Evolutionary conservation across 352 stramenopile species (phyloP).

Genomic region (Pythium catenulatum): DNA sequence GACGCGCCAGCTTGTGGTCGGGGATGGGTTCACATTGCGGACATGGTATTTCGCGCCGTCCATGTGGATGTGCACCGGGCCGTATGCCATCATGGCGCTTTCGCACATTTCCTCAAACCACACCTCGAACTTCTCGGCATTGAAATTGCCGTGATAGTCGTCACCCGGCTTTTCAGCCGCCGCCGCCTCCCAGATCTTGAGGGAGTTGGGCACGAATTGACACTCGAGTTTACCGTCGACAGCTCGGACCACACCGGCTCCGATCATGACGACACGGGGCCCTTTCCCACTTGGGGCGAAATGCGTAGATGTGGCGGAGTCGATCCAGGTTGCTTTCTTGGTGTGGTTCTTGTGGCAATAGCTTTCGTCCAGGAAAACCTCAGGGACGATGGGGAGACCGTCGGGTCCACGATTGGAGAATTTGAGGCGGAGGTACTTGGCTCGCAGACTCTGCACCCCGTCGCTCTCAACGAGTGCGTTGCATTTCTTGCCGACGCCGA

Average conservation of each 20-base stretch:
- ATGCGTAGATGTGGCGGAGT: neutral
- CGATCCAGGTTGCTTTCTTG: too few species aligned
- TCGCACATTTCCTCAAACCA: too few species aligned
- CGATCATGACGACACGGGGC: slow-evolving; percentile 16
- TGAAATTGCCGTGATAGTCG: slow-evolving; percentile 48
- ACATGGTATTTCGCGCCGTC: slow-evolving; percentile 28
- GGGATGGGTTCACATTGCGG: neutral
- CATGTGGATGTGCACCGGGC: slow-evolving; percentile 22
- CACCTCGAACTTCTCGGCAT: slow-evolving; percentile 10
- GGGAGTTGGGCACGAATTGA: neutral
- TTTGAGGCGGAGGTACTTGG: neutral
- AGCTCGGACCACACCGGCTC: slow-evolving; percentile 13
- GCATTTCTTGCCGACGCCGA: too few species aligned
- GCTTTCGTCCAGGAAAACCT: slow-evolving; percentile 6
- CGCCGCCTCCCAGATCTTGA: neutral
- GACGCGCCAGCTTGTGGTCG: neutral
- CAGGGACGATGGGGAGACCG: neutral
- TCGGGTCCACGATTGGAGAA: neutral
- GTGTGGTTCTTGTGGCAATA: slow-evolving; percentile 13
- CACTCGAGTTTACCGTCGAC: too few species aligned
- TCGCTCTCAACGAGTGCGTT: too few species aligned
- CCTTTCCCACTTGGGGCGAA: slow-evolving; percentile 25
- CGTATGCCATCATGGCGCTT: neutral
- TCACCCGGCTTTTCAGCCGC: neutral
- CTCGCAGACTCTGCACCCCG: too few species aligned